Base-by-base conservation (phyloP, 129 eudicot genomes). In the Flaveria sonorensis region DNA sequence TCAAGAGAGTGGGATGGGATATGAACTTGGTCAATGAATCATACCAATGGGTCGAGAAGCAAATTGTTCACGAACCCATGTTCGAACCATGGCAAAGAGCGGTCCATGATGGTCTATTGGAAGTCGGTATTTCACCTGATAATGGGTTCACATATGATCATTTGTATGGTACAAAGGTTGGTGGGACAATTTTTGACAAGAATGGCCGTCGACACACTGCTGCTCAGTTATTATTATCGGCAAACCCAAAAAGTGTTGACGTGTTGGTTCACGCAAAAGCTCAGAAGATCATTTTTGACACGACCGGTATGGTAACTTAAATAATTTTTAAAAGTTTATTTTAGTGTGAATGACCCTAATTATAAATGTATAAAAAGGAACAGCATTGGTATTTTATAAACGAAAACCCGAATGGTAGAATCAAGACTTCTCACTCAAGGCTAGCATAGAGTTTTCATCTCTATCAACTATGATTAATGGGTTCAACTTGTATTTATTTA, bases 81-180 rank as follows among this genome's bases (percentile, higher is more conserved):
- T 79, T 87, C 20, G 81, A 79, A 11, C 91, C 90, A 2, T 94
- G 92, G 92, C 98, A 94, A 76, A 77, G 51, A 74, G 90, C 97
- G 13, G 84, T 91, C 2, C 93, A 78, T 36, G 92, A 94, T 1
- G 86, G 96, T 65, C 83, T 93, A 2, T 18, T 93, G 68, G 97
- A 93, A 28, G 82, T 64, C 16, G 97, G 98, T 52, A 36, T 90
- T 64, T 84, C 96, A 20, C 98, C 98, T 9, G 71, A 80, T 73
- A 93, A 93, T 36, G 98, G 98, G 43, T 88, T 85, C 80, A 88
- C 97, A 32, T 93, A 85, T 71, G 97, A 93, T 64, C 98, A 93
- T 77, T n/a, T 88, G n/a, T 87, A 87, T 16, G 98, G 98, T 43
- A 90, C 98, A 60, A 93, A 93, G 70, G 88, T 90, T 42, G 97